Evolutionary conservation across 2,329 filamentous ascomycete genomes (phyloP).

Genomic region (Coniochaeta ligniaria): DNA sequence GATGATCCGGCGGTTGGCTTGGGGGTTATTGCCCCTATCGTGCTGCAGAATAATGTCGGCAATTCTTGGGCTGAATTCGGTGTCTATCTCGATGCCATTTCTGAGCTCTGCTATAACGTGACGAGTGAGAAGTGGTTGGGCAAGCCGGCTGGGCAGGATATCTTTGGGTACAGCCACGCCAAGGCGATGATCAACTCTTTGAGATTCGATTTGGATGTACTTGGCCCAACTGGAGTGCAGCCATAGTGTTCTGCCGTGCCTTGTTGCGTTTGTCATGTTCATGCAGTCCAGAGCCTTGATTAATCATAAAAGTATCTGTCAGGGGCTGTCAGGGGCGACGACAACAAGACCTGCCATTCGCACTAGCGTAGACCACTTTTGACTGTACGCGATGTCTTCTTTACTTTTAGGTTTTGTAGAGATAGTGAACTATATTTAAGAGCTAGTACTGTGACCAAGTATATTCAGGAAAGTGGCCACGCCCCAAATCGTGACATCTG

Average conservation of each 20-base stretch:
- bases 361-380: too few species aligned
- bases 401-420: too few species aligned
- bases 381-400: too few species aligned
- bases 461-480: neutral
- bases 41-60: neutral
- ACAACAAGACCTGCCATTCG: too few species aligned
- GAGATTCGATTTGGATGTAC: neutral
- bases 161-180: neutral
- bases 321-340: too few species aligned
- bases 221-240: neutral
- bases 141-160: slow-evolving; percentile 3
- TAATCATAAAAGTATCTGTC: too few species aligned
- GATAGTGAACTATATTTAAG: too few species aligned
- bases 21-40: neutral
- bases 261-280: too few species aligned
- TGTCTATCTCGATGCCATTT: slow-evolving; percentile 4
- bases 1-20: neutral
- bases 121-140: slow-evolving; percentile 7
- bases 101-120: slow-evolving; percentile 3
- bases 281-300: too few species aligned
- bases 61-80: slow-evolving; percentile 5
- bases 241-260: neutral
- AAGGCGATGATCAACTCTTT: neutral
- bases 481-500: neutral
- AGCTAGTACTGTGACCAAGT: too few species aligned